These are phyloP conservation scores for Salix arbutifolia DNA, from an alignment of 345 rosid genomes.

Conservation along the genomic window DNA sequence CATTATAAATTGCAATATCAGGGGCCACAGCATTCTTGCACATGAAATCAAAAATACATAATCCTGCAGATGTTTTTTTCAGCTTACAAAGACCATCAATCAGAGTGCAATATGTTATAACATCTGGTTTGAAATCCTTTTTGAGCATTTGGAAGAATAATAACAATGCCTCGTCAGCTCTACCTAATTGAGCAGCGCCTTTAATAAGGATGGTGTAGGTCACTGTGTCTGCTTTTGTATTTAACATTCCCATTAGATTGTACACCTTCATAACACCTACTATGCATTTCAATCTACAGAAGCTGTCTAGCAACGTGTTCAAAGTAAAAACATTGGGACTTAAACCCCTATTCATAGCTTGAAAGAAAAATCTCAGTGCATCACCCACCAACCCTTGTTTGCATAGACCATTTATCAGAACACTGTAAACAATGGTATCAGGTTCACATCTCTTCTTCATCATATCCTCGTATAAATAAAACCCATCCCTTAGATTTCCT, in stretches of 20 bases:
- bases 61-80: constrained; percentile 33
- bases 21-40: constrained; percentile 25
- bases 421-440: constrained; percentile 34
- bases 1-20: constrained; percentile 44
- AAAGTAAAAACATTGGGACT: constrained; percentile 33
- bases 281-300: constrained; percentile 29
- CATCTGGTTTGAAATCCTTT: constrained; percentile 42
- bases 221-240: constrained; percentile 35
- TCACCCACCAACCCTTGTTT: constrained; percentile 38
- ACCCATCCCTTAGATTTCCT: constrained; percentile 39
- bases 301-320: constrained; percentile 47
- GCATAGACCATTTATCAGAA: constrained; percentile 45
- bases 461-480: constrained; percentile 34
- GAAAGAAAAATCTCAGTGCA: constrained; percentile 41
- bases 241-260: constrained; percentile 19
- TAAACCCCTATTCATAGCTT: constrained; percentile 17
- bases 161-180: constrained; percentile 25
- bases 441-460: constrained; percentile 25
- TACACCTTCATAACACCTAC: constrained; percentile 32
- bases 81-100: constrained; percentile 43
- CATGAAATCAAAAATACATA: constrained; percentile 42
- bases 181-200: constrained; percentile 16
- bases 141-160: constrained; percentile 45
- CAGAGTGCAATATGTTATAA: constrained; percentile 38
- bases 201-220: constrained; percentile 41